These are phyloP conservation scores for Lachnellula cervina DNA, from an alignment of 2,329 filamentous ascomycete genomes.

Conservation along the genomic window DNA sequence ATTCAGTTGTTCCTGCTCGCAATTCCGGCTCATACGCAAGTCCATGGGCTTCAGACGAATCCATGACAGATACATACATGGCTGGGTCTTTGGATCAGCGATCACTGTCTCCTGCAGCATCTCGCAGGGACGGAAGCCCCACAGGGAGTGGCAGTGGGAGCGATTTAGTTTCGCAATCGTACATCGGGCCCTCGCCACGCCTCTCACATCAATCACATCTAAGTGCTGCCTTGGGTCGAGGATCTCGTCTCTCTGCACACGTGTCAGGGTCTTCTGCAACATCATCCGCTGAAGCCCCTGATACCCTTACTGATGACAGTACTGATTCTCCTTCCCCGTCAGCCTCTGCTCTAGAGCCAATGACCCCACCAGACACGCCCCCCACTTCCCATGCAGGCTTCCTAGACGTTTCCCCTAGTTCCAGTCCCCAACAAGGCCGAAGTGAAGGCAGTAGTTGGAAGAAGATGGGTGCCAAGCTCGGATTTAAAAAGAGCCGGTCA, in stretches of 20 bases:
- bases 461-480: conserved; percentile 58
- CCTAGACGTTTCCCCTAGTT: conserved; percentile 21
- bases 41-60: conserved; percentile 30
- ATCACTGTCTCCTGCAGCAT: conserved; percentile 23
- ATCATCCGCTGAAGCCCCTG: conserved; percentile 43
- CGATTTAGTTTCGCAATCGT: conserved; percentile 20
- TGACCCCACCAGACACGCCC: conserved; percentile 71
- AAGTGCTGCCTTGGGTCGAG: conserved; percentile 22
- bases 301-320: conserved; percentile 60
- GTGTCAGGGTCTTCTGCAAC: conserved; percentile 36
- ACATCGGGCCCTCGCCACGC: conserved; percentile 20
- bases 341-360: conserved; percentile 48
- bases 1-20: conserved; percentile 37
- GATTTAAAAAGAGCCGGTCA: conserved; percentile 50
- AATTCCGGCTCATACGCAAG: conserved; percentile 20
- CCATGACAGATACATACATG: conserved; percentile 26
- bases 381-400: conserved; percentile 49
- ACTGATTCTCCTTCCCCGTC: conserved; percentile 54
- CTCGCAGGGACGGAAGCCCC: conserved; percentile 24
- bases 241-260: conserved; percentile 24
- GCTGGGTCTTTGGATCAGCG: conserved; percentile 26
- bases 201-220: conserved; percentile 28
- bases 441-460: conserved; percentile 51
- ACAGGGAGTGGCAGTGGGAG: conserved; percentile 14
- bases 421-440: conserved; percentile 21